Conservation (phyloP, 2,329 filamentous ascomycete species). For the Talaromyces rugulosus region DNA sequence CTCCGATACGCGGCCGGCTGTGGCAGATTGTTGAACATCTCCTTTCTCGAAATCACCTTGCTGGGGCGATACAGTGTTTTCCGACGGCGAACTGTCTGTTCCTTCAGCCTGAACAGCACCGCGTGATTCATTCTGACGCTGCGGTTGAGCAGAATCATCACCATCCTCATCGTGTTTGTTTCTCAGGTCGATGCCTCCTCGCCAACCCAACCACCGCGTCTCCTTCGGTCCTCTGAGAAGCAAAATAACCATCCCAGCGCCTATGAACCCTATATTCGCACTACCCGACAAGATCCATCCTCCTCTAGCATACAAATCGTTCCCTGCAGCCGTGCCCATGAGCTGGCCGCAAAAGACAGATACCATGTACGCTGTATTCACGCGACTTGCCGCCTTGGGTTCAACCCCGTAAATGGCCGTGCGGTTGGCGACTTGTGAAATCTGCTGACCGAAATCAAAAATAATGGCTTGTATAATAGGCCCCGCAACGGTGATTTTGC, state of each 20-base stretch:
- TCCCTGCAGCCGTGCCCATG: constrained; percentile 61
- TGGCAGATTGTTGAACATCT: background rate
- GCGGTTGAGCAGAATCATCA: background rate
- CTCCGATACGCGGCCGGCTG: background rate
- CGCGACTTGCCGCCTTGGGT: constrained; percentile 65
- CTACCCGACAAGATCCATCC: constrained; percentile 57
- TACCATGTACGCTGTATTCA: constrained; percentile 82
- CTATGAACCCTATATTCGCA: constrained; percentile 53
- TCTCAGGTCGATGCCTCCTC: constrained; percentile 51
- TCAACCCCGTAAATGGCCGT: constrained; percentile 67
- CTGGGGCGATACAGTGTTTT: background rate
- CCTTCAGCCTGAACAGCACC: background rate
- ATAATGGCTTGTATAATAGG: constrained; percentile 68
- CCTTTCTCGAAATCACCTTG: background rate
- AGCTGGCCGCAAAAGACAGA: constrained; percentile 70
- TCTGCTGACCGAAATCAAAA: constrained; percentile 69
- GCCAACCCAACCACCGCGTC: constrained; percentile 58
- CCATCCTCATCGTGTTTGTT: background rate
- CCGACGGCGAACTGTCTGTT: background rate
- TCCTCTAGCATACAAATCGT: constrained; percentile 50
- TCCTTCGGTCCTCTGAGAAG: constrained; percentile 53
- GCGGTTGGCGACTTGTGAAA: constrained; percentile 69
- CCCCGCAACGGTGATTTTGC: constrained; percentile 62
- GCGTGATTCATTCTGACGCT: background rate
- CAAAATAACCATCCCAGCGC: constrained; percentile 45